Evolutionary conservation across 2,329 filamentous ascomycete species (phyloP).

Genomic region (Balansia obtecta): DNA sequence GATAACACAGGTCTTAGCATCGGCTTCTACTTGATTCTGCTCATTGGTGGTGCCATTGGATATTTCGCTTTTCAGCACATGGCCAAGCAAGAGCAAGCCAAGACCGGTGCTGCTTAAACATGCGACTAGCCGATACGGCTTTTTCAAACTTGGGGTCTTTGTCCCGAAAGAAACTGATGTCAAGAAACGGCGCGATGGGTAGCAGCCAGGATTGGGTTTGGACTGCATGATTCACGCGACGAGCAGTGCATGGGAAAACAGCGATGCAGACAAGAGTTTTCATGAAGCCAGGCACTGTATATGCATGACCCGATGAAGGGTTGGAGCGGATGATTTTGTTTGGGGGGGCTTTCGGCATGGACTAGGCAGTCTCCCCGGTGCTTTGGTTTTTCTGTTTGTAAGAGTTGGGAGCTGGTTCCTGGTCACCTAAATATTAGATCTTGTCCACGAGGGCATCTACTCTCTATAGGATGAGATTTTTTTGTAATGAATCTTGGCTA

Average conservation of each 20-base stretch:
- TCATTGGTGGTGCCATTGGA: slow-evolving; percentile 63
- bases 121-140: not conserved
- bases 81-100: slow-evolving; percentile 27
- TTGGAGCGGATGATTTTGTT: not conserved
- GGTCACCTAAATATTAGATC: slow-evolving; percentile 2
- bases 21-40: slow-evolving; percentile 68
- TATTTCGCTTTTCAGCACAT: slow-evolving; percentile 82
- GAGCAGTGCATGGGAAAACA: not conserved
- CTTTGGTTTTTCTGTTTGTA: slow-evolving; percentile 3
- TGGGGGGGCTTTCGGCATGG: not conserved
- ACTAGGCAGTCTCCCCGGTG: not conserved
- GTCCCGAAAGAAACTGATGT: not conserved
- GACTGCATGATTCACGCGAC: not conserved
- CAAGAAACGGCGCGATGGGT: not conserved
- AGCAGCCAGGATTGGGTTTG: not conserved
- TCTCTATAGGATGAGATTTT: slow-evolving; percentile 5
- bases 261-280: not conserved
- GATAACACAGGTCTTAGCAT: slow-evolving; percentile 52
- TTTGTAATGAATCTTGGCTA: slow-evolving; percentile 2
- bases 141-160: not conserved
- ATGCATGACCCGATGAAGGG: not conserved
- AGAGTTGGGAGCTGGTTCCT: slow-evolving; percentile 2
- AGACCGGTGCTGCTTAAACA: slow-evolving; percentile 8
- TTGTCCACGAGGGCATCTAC: slow-evolving; percentile 1
- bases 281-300: too few species aligned